Percentiles rank a stretch among this genome's conserved stretches.
phyloP scores from a whole-genome alignment of 225 moss, liverwort and hornwort species.

The Marchantia paleacea region DNA sequence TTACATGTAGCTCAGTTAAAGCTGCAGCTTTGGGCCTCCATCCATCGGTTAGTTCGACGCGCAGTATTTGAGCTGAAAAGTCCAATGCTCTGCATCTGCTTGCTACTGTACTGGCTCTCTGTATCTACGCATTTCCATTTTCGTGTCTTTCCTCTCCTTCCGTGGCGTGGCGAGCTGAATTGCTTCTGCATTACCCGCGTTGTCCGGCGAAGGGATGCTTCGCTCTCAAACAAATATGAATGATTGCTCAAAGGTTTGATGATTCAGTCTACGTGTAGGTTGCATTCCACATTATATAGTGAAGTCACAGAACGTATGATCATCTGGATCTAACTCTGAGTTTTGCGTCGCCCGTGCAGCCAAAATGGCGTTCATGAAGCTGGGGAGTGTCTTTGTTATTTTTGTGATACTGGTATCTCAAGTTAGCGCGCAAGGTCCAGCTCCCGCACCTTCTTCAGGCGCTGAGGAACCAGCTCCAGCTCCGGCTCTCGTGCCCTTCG shows the following conservation, averaged over 20 bases:
- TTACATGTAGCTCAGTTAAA: no score
- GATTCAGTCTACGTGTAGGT: not conserved
- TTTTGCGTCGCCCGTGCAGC: not conserved
- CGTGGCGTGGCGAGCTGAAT: no score
- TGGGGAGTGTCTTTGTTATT: not conserved
- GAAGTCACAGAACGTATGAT: not conserved
- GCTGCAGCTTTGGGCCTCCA: no score
- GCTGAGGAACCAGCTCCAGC: not conserved
- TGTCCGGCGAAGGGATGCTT: not conserved
- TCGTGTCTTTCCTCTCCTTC: no score
- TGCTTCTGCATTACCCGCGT: not conserved
- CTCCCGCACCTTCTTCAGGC: not conserved
- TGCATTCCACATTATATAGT: not conserved
- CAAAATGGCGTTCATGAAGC: slow-evolving; percentile 1
- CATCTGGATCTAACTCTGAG: not conserved
- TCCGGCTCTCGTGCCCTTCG: no score
- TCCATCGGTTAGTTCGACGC: no score
- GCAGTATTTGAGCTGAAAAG: no score
- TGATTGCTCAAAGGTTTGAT: not conserved
- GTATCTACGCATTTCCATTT: not conserved
- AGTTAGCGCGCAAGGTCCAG: not conserved
- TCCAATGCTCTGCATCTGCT: not conserved
- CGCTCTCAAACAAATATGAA: not conserved
- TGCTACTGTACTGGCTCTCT: not conserved
- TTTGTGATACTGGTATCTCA: not conserved